These are phyloP conservation scores for Ustilago crameri DNA, from an alignment of 1,284 basidiomycete species.

Conservation along the genomic window DNA sequence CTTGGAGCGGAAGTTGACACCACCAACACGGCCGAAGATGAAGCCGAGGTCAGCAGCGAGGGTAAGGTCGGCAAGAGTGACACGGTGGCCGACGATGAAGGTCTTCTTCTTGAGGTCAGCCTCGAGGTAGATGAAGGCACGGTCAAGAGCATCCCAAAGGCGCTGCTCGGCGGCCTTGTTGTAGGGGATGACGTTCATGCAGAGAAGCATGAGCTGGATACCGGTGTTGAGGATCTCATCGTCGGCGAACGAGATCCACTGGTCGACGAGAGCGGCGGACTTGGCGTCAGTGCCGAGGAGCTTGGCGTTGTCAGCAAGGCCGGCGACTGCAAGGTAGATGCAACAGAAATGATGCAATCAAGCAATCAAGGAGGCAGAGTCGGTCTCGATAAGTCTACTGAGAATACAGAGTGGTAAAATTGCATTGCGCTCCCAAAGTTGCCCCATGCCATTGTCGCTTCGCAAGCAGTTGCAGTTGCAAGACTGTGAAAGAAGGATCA, in stretches of 20 bases:
- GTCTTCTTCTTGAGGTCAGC: slow-evolving; percentile 81
- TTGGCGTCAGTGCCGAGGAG: slow-evolving; percentile 75
- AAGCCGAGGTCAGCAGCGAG: slow-evolving; percentile 72
- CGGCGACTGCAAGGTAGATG: slow-evolving; percentile 74
- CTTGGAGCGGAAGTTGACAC: slow-evolving; percentile 60
- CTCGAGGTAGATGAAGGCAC: slow-evolving; percentile 77
- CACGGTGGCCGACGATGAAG: slow-evolving; percentile 91
- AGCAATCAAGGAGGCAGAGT: slow-evolving; percentile 1
- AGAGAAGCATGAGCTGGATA: slow-evolving; percentile 50
- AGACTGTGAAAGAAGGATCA: slow-evolving; percentile 23
- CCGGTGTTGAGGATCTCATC: slow-evolving; percentile 70
- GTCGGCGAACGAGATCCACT: slow-evolving; percentile 77
- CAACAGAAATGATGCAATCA: not conserved
- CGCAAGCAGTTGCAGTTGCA: not conserved
- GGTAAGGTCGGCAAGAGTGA: slow-evolving; percentile 89
- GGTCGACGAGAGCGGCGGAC: slow-evolving; percentile 74
- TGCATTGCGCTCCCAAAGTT: slow-evolving; percentile 5
- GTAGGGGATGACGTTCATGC: slow-evolving; percentile 60
- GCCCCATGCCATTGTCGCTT: not conserved
- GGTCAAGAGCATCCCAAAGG: slow-evolving; percentile 69
- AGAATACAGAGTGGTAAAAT: not conserved
- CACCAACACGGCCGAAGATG: slow-evolving; percentile 42
- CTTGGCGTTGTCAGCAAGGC: slow-evolving; percentile 76
- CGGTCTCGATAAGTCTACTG: slow-evolving; percentile 2
- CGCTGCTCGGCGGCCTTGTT: slow-evolving; percentile 74